phyloP scores from a whole-genome alignment of 768 basidiomycete species.

The Infundibulicybe gibba region DNA sequence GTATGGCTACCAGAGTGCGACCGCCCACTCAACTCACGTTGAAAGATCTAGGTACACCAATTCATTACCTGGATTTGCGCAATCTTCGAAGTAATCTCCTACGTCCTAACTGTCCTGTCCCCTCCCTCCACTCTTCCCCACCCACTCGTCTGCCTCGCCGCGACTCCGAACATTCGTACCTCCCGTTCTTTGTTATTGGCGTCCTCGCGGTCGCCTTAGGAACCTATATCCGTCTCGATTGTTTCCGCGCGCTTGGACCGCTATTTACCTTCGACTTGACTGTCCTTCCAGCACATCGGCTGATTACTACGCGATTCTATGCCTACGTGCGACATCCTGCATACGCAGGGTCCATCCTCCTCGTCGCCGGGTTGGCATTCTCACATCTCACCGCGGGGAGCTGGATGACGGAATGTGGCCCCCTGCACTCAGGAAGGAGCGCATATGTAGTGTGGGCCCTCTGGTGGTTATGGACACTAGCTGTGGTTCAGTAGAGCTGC shows the following conservation, averaged over 20 bases:
- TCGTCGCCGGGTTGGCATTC: constrained; percentile 42
- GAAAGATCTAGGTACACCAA: constrained; percentile 39
- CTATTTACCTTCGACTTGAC: constrained; percentile 54
- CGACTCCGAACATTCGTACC: constrained; percentile 24
- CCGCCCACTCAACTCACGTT: background rate
- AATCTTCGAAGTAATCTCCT: constrained; percentile 44
- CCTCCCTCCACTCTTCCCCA: constrained; percentile 23
- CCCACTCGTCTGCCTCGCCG: constrained; percentile 26
- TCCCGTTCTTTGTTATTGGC: constrained; percentile 40
- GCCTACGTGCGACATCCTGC: constrained; percentile 53
- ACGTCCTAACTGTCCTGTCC: constrained; percentile 24
- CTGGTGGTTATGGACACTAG: constrained; percentile 50
- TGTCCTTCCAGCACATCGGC: constrained; percentile 45
- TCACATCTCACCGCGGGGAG: constrained; percentile 44
- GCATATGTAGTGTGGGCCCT: constrained; percentile 26
- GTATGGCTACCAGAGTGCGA: constrained; percentile 21
- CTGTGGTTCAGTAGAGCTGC: too few species aligned
- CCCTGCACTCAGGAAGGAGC: constrained; percentile 17
- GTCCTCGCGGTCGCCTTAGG: constrained; percentile 39
- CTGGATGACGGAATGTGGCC: constrained; percentile 43
- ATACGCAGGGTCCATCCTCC: constrained; percentile 47
- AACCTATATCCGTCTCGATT: constrained; percentile 45
- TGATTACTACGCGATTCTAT: constrained; percentile 50
- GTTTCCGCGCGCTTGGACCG: constrained; percentile 27
- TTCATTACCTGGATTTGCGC: constrained; percentile 47